Percentiles rank a stretch among this genome's conserved stretches.
Evolutionary conservation across 805 yeast species (phyloP).

Genomic region (Barnettozyma californica): DNA sequence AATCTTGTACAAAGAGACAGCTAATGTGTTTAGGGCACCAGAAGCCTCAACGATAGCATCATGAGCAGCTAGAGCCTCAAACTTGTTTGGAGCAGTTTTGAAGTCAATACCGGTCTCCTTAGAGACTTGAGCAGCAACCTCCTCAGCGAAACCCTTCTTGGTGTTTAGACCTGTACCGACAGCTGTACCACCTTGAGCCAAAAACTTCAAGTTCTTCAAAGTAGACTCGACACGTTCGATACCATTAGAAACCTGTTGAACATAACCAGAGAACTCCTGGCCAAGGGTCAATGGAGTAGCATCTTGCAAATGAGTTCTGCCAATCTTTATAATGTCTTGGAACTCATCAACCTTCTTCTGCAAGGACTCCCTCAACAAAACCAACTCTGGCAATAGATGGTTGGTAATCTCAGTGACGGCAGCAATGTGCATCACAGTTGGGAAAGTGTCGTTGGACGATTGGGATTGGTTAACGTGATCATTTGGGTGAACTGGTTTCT

Average conservation of each 20-base stretch:
- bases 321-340: conserved; percentile 87
- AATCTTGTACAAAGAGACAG: conserved; percentile 89
- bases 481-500: conserved; percentile 94
- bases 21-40: conserved; percentile 94
- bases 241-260: conserved; percentile 88
- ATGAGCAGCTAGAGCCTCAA: conserved; percentile 98
- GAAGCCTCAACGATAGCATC: conserved; percentile 97
- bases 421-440: conserved; percentile 99
- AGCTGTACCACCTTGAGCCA: conserved; percentile 99
- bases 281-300: conserved; percentile 98
- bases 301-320: conserved; percentile 98
- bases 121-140: conserved; percentile 82
- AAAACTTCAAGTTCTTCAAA: conserved; percentile 67
- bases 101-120: conserved; percentile 84
- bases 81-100: conserved; percentile 96
- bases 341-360: conserved; percentile 78
- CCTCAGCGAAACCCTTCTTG: conserved; percentile 79
- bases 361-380: conserved; percentile 72
- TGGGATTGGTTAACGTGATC: conserved; percentile 98
- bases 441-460: conserved; percentile 98
- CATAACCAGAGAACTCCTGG: conserved; percentile 97
- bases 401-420: conserved; percentile 85
- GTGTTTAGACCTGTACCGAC: conserved; percentile 99
- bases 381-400: conserved; percentile 75
- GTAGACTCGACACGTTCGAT: conserved; percentile 76